Conservation (phyloP, 2,329 filamentous ascomycete genomes). For the Ophiognomonia clavigignenti-juglandacearum region DNA sequence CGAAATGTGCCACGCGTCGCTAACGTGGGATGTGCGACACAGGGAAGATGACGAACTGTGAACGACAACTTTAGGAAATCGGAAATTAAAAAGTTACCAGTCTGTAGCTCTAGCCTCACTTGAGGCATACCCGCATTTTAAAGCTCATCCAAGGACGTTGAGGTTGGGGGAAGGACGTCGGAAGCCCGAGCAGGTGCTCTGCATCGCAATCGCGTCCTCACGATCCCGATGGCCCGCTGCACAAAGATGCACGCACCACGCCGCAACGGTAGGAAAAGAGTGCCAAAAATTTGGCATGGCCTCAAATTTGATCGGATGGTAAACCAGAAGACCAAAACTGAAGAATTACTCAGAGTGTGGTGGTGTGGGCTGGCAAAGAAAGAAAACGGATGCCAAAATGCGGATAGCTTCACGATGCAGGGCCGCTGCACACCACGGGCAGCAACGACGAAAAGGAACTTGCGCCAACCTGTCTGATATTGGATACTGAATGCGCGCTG, state of each 20-base stretch:
- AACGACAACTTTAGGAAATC: not conserved
- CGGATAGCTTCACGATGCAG: slow-evolving; percentile 17
- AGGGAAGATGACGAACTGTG: not conserved
- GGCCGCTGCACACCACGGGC: too few species aligned
- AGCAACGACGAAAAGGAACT: slow-evolving; percentile 13
- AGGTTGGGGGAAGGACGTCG: not conserved
- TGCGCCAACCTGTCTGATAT: slow-evolving; percentile 9
- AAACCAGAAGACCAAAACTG: slow-evolving; percentile 1
- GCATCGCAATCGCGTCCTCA: slow-evolving; percentile 13
- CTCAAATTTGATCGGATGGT: slow-evolving; percentile 8
- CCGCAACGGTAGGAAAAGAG: slow-evolving; percentile 5
- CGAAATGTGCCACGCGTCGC: not conserved
- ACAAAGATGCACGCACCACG: slow-evolving; percentile 9
- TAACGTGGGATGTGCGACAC: not conserved
- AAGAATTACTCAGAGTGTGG: slow-evolving; percentile 2
- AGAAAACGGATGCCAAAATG: slow-evolving; percentile 7
- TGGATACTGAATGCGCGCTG: not conserved
- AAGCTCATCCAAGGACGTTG: not conserved
- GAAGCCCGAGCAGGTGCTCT: not conserved
- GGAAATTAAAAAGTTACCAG: not conserved
- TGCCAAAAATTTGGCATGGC: slow-evolving; percentile 6
- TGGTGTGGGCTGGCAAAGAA: slow-evolving; percentile 6
- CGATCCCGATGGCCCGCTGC: slow-evolving; percentile 1
- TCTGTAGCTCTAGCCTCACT: slow-evolving; percentile 3
- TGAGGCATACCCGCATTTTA: not conserved